Percentiles rank a stretch among this genome's conserved stretches.
phyloP scores from a whole-genome alignment of 1,284 basidiomycete genomes.

The Rhodotorula sp. region DNA sequence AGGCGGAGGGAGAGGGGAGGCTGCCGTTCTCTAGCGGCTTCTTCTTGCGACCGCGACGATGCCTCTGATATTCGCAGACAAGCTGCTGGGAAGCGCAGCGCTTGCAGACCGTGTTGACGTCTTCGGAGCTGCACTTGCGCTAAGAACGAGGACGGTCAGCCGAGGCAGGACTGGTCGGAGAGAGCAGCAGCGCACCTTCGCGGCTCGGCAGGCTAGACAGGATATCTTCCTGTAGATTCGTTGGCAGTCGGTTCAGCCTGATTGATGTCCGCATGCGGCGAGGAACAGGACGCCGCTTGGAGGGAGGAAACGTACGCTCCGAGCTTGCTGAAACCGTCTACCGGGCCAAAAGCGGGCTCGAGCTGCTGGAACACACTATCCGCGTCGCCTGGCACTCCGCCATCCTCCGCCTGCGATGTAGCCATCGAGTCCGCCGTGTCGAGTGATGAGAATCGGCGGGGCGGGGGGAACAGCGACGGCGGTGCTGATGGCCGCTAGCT shows the following conservation, averaged over 20 bases:
- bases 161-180: fast-evolving
- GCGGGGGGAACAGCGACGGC: background rate
- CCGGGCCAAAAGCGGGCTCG: background rate
- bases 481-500: background rate
- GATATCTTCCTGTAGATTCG: background rate
- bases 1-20: background rate
- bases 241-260: background rate
- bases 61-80: background rate
- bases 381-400: background rate
- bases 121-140: background rate
- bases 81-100: background rate
- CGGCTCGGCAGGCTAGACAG: background rate
- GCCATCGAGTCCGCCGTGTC: background rate
- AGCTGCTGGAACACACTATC: background rate
- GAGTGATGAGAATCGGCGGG: background rate
- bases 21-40: background rate
- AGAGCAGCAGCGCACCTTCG: background rate
- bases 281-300: background rate
- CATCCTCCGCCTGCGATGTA: background rate
- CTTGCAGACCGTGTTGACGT: background rate
- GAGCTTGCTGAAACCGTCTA: background rate
- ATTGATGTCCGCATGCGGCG: background rate
- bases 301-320: background rate
- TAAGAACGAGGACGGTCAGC: background rate
- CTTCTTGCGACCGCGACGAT: background rate